Percentiles rank a stretch among this genome's conserved stretches.
Conservation (phyloP, 169 alveolate species). For the Toxoplasma gondii region DNA sequence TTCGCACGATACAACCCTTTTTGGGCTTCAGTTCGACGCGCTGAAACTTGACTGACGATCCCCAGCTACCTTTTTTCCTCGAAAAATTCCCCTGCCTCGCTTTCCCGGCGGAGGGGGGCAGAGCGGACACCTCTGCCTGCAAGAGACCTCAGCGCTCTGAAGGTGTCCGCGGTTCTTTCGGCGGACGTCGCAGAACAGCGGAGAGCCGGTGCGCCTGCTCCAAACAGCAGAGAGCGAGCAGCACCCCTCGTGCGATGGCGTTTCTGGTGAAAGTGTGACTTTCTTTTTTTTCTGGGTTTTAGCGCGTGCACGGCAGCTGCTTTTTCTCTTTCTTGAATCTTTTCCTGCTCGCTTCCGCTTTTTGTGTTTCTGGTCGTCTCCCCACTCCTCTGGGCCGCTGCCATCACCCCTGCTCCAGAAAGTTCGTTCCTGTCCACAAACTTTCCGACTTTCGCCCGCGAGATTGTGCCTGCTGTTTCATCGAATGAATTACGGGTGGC, state of each 20-base stretch:
- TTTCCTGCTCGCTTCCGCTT: not conserved
- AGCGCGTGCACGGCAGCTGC: not conserved
- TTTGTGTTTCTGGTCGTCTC: not conserved
- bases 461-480: not conserved
- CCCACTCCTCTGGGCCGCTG: not conserved
- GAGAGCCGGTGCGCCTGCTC: not conserved
- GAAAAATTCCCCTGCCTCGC: too few species aligned
- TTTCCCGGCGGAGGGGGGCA: too few species aligned
- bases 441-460: too few species aligned
- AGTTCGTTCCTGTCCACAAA: not conserved
- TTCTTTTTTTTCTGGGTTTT: not conserved
- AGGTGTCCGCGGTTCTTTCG: too few species aligned
- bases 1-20: too few species aligned
- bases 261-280: not conserved
- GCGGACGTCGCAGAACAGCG: too few species aligned
- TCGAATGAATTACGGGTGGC: not conserved
- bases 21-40: too few species aligned
- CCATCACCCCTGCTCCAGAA: not conserved
- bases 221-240: not conserved
- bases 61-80: too few species aligned
- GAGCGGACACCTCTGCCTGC: too few species aligned
- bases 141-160: too few species aligned
- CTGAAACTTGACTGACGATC: too few species aligned
- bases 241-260: not conserved
- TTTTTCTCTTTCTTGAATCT: not conserved